Evolutionary conservation across 495 filamentous ascomycete species (phyloP), one percentile per base, ranked within the genome.

Genomic region (Aspergillus hancockii): DNA sequence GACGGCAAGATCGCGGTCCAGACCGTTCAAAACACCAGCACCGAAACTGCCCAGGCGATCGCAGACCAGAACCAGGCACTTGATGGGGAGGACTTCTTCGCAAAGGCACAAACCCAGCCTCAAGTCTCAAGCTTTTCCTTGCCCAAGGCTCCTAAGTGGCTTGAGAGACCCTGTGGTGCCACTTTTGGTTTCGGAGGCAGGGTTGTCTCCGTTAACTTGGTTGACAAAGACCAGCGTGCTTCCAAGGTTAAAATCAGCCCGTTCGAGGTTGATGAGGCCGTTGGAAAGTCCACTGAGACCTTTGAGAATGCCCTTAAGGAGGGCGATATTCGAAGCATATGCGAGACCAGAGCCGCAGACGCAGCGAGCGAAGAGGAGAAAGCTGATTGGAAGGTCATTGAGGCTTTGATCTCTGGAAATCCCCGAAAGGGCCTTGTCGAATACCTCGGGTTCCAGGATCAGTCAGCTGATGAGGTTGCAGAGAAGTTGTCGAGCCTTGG

Each of bases 181-280:
- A 90, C 93, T 0, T 99, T 99, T 75, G 94, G 93, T 5, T 99
- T 97, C 72, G 94, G 94, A 52, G 94, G 94, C 31, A 94, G 96
- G 75, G 79, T 99, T 1, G 84, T 97, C 21, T 90, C 85, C 49
- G 88, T 98, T 63, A 83, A 82, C 53, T 79, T 87, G 58, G 66
- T 77, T 4, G 81, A 84, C 21, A 73, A 83, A 61, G 85, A 81
- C 14, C 82, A 88, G 38, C 78, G 86, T 55, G 84, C 83, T 12
- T 96, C 93, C 2, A 91, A 85, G 68, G 81, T 98, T 50, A 85
- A 83, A 65, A 93, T 99, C 53, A 91, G 88, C 0, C 83, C 83
- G 13, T 97, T 97, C 69, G 88, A 90, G n/a, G 85, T 93, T 14
- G 94, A 98, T 71, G 88, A 88, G 45, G 85, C 85, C 21, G 88